These are phyloP conservation scores for Umbelopsis vinacea DNA, from an alignment of 192 early-diverging fungal species.

Conservation along the genomic window DNA sequence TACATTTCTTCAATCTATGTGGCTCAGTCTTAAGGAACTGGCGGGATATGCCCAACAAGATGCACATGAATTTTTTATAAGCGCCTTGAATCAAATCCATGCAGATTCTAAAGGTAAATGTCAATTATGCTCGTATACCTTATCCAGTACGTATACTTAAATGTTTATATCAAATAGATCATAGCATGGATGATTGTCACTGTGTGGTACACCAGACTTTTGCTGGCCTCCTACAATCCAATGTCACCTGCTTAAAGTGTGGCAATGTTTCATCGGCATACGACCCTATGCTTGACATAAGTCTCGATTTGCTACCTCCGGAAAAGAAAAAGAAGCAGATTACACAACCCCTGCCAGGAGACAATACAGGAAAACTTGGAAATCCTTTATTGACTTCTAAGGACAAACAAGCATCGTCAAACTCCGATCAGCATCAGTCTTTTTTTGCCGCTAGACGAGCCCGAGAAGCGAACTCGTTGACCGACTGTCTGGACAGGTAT, in stretches of 20 bases:
- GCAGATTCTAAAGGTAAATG: constrained; percentile 55
- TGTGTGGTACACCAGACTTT: constrained; percentile 93
- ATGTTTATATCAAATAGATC: neutral
- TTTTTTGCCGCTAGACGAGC: constrained; percentile 16
- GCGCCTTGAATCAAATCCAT: constrained; percentile 87
- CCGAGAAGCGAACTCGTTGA: constrained; percentile 48
- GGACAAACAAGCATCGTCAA: neutral
- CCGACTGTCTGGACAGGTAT: constrained; percentile 73
- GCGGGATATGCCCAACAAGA: constrained; percentile 96
- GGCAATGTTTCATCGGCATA: constrained; percentile 76
- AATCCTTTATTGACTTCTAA: neutral
- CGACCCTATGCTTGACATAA: constrained; percentile 93
- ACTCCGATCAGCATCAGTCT: neutral
- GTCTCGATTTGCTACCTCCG: constrained; percentile 74
- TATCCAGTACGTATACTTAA: neutral
- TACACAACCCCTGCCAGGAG: neutral
- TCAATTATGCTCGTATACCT: neutral
- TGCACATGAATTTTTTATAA: constrained; percentile 97
- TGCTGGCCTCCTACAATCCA: constrained; percentile 87
- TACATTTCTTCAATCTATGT: constrained; percentile 84
- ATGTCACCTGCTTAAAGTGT: constrained; percentile 85
- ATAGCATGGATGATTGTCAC: constrained; percentile 58
- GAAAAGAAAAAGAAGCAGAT: constrained; percentile 35
- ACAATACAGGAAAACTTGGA: neutral
- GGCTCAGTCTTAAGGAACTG: constrained; percentile 84